These are phyloP conservation scores for Pseudodiploospora longispora DNA, from an alignment of 2,329 filamentous ascomycete genomes.

Conservation along the genomic window DNA sequence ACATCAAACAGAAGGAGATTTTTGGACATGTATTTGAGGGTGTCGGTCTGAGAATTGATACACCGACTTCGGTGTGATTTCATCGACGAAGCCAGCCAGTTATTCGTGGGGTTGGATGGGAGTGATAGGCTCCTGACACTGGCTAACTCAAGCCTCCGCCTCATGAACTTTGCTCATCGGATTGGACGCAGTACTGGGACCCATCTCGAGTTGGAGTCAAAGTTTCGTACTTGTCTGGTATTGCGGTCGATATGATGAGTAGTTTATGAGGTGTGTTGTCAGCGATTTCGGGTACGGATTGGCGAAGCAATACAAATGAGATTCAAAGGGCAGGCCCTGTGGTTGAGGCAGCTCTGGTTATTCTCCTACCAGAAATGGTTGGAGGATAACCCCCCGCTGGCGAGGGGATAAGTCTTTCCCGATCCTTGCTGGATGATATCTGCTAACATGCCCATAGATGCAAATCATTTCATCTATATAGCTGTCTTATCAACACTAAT, in stretches of 20 bases:
- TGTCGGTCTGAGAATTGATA: constrained; percentile 8
- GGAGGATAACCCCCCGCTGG: constrained; percentile 37
- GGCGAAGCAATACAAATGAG: constrained; percentile 8
- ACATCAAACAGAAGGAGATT: constrained; percentile 63
- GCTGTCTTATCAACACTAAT: too few relatives aligned
- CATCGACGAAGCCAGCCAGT: constrained; percentile 14
- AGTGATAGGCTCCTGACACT: not conserved
- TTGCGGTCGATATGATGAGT: constrained; percentile 11
- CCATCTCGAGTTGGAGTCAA: constrained; percentile 92
- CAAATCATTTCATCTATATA: too few relatives aligned
- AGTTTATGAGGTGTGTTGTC: constrained; percentile 4
- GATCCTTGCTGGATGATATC: constrained; percentile 4
- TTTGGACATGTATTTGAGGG: constrained; percentile 11
- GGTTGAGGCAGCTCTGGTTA: constrained; percentile 39
- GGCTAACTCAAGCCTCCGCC: constrained; percentile 3
- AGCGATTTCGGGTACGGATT: constrained; percentile 2
- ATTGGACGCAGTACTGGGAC: constrained; percentile 49
- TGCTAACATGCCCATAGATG: constrained; percentile 16
- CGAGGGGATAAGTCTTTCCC: constrained; percentile 42
- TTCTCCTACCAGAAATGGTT: constrained; percentile 42
- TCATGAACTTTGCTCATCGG: not conserved
- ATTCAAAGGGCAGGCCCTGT: constrained; percentile 28
- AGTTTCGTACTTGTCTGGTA: constrained; percentile 79
- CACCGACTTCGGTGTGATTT: constrained; percentile 10
- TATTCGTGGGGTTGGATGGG: constrained; percentile 2